Conservation (phyloP, 208 protist species). For the Leishmania arabica region DNA sequence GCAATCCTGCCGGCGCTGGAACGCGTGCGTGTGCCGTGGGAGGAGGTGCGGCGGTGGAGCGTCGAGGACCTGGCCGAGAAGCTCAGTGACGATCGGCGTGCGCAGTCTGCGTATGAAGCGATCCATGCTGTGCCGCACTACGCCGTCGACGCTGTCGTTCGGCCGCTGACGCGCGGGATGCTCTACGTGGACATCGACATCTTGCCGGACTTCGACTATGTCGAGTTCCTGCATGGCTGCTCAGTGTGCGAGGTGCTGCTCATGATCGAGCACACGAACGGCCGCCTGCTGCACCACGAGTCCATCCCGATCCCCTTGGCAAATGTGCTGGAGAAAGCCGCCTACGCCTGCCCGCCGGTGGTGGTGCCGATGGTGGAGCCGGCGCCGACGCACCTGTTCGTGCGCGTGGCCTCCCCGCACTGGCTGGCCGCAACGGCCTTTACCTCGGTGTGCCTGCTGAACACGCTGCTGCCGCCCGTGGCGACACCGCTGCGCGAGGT, state of each 20-base stretch:
- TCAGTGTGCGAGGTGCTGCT: constrained; percentile 94
- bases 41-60: constrained; percentile 94
- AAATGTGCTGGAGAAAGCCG: constrained; percentile 62
- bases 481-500: constrained; percentile 71
- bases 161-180: constrained; percentile 97
- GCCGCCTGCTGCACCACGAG: constrained; percentile 98
- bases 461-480: constrained; percentile 89
- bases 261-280: constrained; percentile 95
- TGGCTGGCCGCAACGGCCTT: constrained; percentile 84
- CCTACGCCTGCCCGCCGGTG: constrained; percentile 86
- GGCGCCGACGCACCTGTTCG: constrained; percentile 95
- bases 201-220: constrained; percentile 96
- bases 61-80: constrained; percentile 94
- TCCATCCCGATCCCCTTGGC: constrained; percentile 91
- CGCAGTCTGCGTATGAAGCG: constrained; percentile 87
- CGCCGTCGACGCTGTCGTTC: constrained; percentile 85
- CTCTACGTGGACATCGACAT: constrained; percentile 97
- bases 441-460: constrained; percentile 94
- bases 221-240: constrained; percentile 90
- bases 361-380: constrained; percentile 98
- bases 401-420: constrained; percentile 89
- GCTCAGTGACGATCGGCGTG: constrained; percentile 86
- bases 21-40: constrained; percentile 95
- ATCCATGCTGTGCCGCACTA: constrained; percentile 97
- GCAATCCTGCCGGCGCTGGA: constrained; percentile 96